A percentile compares a stretch with the other conserved stretches of the same genome.
Evolutionary conservation across 2,329 filamentous ascomycete genomes (phyloP).

Genomic region (Nectriaceae sp.): DNA sequence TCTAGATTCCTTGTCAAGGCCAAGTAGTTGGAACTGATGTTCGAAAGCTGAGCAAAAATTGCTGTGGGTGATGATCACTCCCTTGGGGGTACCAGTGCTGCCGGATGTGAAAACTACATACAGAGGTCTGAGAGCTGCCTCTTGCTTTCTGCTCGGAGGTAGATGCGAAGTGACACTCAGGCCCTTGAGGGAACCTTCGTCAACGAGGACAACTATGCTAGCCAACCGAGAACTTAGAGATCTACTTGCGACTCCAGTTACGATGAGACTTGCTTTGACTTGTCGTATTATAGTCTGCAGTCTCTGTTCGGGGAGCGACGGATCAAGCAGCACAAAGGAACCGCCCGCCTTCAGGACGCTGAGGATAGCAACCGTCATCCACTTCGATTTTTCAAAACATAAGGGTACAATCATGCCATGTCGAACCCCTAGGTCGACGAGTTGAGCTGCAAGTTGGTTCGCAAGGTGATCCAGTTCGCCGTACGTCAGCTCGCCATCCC

Average conservation of each 20-base stretch:
- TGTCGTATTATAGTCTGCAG: background rate
- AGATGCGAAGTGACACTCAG: background rate
- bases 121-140: background rate
- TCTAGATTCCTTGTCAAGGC: background rate
- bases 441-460: conserved; percentile 4
- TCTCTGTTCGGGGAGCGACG: conserved; percentile 8
- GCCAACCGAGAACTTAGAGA: background rate
- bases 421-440: conserved; percentile 6
- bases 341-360: conserved; percentile 7
- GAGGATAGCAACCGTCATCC: conserved; percentile 20
- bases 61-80: background rate
- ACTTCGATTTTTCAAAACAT: conserved; percentile 18
- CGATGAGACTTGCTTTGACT: background rate
- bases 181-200: background rate
- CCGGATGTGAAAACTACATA: background rate
- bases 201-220: background rate
- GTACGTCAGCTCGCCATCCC: conserved; percentile 4
- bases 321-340: conserved; percentile 9
- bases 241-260: background rate
- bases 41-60: background rate
- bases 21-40: background rate
- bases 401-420: conserved; percentile 5
- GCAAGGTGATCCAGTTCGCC: conserved; percentile 1
- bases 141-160: background rate
- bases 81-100: background rate